These are phyloP conservation scores for Camellia granthamiana DNA, from an alignment of 148 eudicot genomes.

Conservation along the genomic window DNA sequence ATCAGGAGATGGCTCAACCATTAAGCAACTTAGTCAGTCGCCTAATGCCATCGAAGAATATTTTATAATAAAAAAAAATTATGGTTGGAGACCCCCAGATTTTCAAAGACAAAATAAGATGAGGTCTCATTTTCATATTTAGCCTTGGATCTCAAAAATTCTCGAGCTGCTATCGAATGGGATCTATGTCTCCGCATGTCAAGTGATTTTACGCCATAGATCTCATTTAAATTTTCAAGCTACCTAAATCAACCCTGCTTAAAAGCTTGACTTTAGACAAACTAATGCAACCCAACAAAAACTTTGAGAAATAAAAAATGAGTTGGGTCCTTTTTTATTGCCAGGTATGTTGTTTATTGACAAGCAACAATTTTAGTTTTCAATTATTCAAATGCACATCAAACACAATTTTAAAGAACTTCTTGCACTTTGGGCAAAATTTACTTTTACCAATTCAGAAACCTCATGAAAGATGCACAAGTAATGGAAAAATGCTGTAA, in stretches of 20 bases:
- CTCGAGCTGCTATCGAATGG: too few species aligned
- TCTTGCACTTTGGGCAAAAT: neutral
- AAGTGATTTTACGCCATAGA: neutral
- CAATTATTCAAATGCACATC: neutral
- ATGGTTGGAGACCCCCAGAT: too few species aligned
- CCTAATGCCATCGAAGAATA: too few species aligned
- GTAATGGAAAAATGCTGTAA: neutral
- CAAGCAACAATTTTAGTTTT: neutral
- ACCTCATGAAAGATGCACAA: neutral
- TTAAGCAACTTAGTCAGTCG: too few species aligned
- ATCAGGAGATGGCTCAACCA: too few species aligned
- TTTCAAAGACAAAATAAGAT: too few species aligned
- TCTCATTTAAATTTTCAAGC: neutral
- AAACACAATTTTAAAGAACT: neutral
- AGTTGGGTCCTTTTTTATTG: neutral
- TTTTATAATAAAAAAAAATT: too few species aligned
- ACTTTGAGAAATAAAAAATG: too few species aligned
- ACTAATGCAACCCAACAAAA: neutral
- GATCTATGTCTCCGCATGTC: too few species aligned
- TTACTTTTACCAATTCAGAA: neutral
- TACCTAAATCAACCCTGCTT: neutral
- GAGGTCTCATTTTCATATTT: too few species aligned
- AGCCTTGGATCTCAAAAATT: too few species aligned
- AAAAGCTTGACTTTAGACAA: neutral
- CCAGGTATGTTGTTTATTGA: neutral